A percentile compares a stretch with the other conserved stretches of the same genome.
Evolutionary conservation across 2,329 filamentous ascomycete species (phyloP).

Genomic region (Cladorrhinum sp.): DNA sequence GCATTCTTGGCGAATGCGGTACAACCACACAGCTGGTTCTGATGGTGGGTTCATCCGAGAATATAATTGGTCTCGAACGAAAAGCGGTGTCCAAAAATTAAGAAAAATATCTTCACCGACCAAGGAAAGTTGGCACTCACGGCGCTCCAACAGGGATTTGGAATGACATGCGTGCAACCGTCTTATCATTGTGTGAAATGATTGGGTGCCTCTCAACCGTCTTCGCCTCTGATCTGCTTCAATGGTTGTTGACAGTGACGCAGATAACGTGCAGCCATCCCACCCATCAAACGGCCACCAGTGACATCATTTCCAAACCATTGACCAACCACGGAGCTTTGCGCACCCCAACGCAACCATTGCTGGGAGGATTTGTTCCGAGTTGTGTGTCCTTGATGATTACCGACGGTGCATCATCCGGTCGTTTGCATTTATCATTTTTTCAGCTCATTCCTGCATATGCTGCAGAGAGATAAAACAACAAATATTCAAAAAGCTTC

Average conservation of each 20-base stretch:
- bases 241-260: background rate
- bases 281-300: background rate
- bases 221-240: slow-evolving; percentile 6
- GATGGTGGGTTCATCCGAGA: background rate
- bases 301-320: background rate
- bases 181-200: background rate
- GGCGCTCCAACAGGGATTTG: background rate
- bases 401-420: background rate
- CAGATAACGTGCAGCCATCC: background rate
- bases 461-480: too few species aligned
- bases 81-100: background rate
- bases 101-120: background rate
- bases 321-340: background rate
- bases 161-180: background rate
- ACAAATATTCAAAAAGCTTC: too few species aligned
- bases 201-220: background rate
- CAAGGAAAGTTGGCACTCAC: background rate
- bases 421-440: background rate
- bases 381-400: background rate
- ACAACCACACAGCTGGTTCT: background rate
- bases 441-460: too few species aligned
- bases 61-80: background rate
- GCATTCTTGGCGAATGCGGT: background rate
- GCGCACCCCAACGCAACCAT: background rate
- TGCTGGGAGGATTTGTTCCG: background rate